A percentile compares a stretch with the other conserved stretches of the same genome.
phyloP scores from a whole-genome alignment of 805 yeast genomes.

The Candida endomychidarum region DNA sequence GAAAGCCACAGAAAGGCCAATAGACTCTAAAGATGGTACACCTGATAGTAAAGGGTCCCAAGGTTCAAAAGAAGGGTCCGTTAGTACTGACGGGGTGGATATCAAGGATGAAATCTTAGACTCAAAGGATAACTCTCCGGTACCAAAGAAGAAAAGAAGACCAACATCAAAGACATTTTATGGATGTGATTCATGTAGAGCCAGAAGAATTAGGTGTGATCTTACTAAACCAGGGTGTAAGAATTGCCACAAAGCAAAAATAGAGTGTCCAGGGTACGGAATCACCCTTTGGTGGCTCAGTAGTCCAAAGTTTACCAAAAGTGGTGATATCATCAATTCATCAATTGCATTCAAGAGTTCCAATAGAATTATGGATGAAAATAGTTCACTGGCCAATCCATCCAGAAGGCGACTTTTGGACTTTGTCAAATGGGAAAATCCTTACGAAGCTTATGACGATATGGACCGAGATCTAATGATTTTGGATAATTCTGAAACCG shows the following conservation, averaged over 20 bases:
- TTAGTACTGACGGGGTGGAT: too few species aligned
- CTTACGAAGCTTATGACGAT: conserved; percentile 74
- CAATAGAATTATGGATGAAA: conserved; percentile 15
- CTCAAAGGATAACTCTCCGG: background rate
- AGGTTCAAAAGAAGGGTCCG: background rate
- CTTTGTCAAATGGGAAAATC: conserved; percentile 68
- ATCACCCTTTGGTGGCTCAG: conserved; percentile 74
- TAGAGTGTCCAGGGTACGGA: conserved; percentile 79
- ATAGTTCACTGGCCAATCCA: conserved; percentile 43
- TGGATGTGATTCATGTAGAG: conserved; percentile 87
- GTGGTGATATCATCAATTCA: conserved; percentile 27
- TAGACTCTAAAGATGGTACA: too few species aligned
- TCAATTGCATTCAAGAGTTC: conserved; percentile 30
- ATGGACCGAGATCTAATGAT: conserved; percentile 69
- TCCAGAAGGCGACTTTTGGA: conserved; percentile 66
- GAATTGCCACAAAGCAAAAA: conserved; percentile 66
- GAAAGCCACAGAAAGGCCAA: too few species aligned
- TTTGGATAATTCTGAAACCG: conserved; percentile 48
- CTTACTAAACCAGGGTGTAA: conserved; percentile 65
- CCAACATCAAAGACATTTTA: conserved; percentile 63
- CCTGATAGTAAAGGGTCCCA: too few species aligned
- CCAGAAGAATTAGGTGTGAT: conserved; percentile 81
- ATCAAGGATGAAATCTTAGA: background rate
- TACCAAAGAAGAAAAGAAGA: conserved; percentile 8
- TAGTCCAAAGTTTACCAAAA: conserved; percentile 42